phyloP scores from a whole-genome alignment of 768 basidiomycete species.

The Suillus weaverae region DNA sequence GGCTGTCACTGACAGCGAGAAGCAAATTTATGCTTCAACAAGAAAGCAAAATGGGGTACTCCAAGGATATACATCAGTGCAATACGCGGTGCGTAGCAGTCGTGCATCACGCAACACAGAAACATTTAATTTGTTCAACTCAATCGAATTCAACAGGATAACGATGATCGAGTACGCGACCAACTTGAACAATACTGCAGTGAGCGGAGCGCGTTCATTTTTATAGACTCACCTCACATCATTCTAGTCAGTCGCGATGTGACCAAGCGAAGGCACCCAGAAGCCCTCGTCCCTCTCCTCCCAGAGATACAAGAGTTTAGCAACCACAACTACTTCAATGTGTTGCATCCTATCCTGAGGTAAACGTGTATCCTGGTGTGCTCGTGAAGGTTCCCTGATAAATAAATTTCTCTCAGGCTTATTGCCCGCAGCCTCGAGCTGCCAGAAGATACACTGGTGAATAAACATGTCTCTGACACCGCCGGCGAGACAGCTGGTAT shows the following conservation, averaged over 20 bases:
- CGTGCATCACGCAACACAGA: neutral
- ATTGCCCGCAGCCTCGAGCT: conserved; percentile 53
- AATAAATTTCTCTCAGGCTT: conserved; percentile 33
- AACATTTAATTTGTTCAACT: neutral
- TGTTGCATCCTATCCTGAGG: conserved; percentile 51
- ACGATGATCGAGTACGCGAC: conserved; percentile 60
- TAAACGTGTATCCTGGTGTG: conserved; percentile 14
- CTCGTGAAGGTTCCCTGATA: neutral
- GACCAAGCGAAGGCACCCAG: conserved; percentile 49
- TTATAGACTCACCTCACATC: neutral
- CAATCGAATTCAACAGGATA: conserved; percentile 41
- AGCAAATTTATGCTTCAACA: conserved; percentile 37
- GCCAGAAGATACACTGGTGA: conserved; percentile 50
- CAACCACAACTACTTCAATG: conserved; percentile 49
- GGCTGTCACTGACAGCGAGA: conserved; percentile 42
- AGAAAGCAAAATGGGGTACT: conserved; percentile 46
- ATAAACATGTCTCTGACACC: conserved; percentile 46
- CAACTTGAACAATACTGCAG: conserved; percentile 65
- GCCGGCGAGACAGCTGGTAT: conserved; percentile 44
- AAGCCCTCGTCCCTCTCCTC: conserved; percentile 47
- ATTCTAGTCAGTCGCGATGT: conserved; percentile 50
- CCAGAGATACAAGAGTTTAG: conserved; percentile 53
- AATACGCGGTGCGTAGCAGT: conserved; percentile 43
- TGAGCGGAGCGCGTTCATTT: conserved; percentile 26
- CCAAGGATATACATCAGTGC: conserved; percentile 52